Evolutionary conservation across 2,329 filamentous ascomycete genomes (phyloP), one percentile per base, ranked within the genome.

Genomic region (Colletotrichum truncatum): DNA sequence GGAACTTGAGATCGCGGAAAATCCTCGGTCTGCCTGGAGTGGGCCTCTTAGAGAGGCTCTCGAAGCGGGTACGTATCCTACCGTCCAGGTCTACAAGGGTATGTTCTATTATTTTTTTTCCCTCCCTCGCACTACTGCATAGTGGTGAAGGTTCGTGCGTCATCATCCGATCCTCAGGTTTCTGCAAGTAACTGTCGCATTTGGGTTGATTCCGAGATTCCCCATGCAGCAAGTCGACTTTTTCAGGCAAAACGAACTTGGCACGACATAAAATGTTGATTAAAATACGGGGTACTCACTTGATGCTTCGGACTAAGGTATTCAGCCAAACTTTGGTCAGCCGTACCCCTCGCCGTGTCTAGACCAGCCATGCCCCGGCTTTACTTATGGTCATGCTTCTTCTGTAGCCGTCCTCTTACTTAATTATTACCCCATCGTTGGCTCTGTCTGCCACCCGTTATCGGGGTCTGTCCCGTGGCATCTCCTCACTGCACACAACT

Each of bases 381-480:
- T 55, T 36, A 16, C 21, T 26, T 16, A 45, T 25, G 58, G 63
- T 62, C 63, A 66, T 51, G 63, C 34, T 36, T 57, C 58, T 38
- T 41, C 16, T 25, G 43, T 45, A 26, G 58, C 48, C 58, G 57
- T 52, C 45, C 36, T 66, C 49, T 68, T 68, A 68, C 67, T 68
- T 65, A 68, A 68, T 57, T 46, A 68, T 68, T 68, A 68, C 67
- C 67, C 64, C 67, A 66, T 68, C 55, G 64, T 58, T 57, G 53
- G 43, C 49, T 49, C 28, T 66, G 43, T 16, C 49, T 28, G 38
- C 59, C 38, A 64, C 65, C 60, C 64, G 64, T 41, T 66, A 64
- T 65, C 64, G 64, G 64, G 39, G 46, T 6, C 49, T 28, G 55
- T 28, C 51, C 75, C 76, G 78, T 79, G 51, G 34, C 6, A 26